Evolutionary conservation across 176 grass and related monocot genomes (phyloP), one percentile per base, ranked within the genome.

Genomic region (Leersia perrieri): DNA sequence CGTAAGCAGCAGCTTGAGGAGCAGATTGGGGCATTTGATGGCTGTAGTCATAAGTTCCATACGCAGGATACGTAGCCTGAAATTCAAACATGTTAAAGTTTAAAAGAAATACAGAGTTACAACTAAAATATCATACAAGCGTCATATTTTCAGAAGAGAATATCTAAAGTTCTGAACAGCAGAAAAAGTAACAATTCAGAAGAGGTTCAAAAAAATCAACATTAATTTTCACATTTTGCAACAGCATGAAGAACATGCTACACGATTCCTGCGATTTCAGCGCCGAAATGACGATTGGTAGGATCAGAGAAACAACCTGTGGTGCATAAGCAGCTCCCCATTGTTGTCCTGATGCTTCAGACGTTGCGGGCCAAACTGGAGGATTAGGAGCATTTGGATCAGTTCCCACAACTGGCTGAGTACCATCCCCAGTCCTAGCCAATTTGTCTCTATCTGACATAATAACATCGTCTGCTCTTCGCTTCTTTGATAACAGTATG

Each of bases 401-500:
- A 58, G 83, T 82, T 62, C 86, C 92, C 40, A 42, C 79, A 5
- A 73, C 23, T 62, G 87, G 79, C 49, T 91, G 92, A n/a, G 88
- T 45, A 66, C 63, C 75, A 45, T 88, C 91, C 57, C 66, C 88
- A 68, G 66, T 89, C 70, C 90, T 99, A 33, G 76, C 76, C 72
- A 89, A 60, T 86, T 99, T 99, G 36, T 88, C 84, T 89, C 76
- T 91, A 26, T 93, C 90, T 22, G 92, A 99, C 32, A 82, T 62
- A 74, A 91, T 75, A 41, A 35, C 38, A 80, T 95, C 96, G 79
- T 99, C 96, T 53, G 92, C 81, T 73, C 70, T 91, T 60, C 96
- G 92, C 80, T 99, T 99, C 76, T 89, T 92, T 66, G 96, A 89
- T 72, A 84, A 60, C 29, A 99, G 30, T 38, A 91, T 75, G 71